Evolutionary conservation across 2,329 filamentous ascomycete species (phyloP).

Genomic region (Colletotrichum godetiae): DNA sequence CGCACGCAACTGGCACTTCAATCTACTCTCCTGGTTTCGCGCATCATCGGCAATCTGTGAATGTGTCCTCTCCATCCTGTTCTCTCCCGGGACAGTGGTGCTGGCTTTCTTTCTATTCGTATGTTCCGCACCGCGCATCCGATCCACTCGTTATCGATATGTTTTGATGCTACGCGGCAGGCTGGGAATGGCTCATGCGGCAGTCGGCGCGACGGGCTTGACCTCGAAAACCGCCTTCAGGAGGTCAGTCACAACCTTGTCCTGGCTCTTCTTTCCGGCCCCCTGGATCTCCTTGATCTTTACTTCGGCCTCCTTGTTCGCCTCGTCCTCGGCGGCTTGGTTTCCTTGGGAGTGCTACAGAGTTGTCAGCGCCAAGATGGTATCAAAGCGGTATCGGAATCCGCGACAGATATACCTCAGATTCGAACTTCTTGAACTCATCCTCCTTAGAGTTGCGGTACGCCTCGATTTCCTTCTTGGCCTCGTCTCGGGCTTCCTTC

Average conservation of each 20-base stretch:
- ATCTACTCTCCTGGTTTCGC: neutral
- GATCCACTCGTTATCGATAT: neutral
- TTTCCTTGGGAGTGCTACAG: slow-evolving; percentile 92
- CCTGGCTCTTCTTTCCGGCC: slow-evolving; percentile 82
- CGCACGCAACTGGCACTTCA: neutral
- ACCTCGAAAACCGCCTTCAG: slow-evolving; percentile 88
- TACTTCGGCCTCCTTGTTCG: slow-evolving; percentile 81
- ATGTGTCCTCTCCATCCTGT: neutral
- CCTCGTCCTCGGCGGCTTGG: slow-evolving; percentile 79
- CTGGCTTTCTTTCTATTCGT: neutral
- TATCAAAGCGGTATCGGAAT: neutral
- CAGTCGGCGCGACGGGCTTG: slow-evolving; percentile 70
- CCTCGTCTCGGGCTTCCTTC: slow-evolving; percentile 95
- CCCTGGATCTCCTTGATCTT: slow-evolving; percentile 86
- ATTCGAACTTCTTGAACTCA: slow-evolving; percentile 95
- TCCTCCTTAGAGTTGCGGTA: slow-evolving; percentile 91
- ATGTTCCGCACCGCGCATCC: neutral
- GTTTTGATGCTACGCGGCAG: neutral
- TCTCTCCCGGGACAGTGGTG: neutral
- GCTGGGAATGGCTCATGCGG: slow-evolving; percentile 33
- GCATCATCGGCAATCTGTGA: neutral
- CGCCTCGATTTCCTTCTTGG: slow-evolving; percentile 96
- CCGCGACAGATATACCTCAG: slow-evolving; percentile 60
- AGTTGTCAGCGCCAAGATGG: neutral
- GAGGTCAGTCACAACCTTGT: slow-evolving; percentile 84